These are phyloP conservation scores for Termitomyces sp. DNA, from an alignment of 768 basidiomycete species.

Conservation along the genomic window DNA sequence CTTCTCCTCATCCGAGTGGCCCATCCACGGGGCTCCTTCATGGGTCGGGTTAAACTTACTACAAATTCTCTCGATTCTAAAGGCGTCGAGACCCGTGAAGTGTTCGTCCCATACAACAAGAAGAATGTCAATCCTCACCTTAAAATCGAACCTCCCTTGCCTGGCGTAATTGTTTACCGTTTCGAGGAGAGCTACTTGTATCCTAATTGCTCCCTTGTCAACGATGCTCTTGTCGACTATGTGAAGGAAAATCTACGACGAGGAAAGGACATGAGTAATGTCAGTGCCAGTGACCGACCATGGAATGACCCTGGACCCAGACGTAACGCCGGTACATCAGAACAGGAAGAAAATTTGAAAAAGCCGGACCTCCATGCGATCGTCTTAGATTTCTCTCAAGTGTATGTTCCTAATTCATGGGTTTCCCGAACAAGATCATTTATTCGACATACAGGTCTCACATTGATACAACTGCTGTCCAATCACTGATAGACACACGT, in stretches of 20 bases:
- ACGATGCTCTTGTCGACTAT: conserved; percentile 71
- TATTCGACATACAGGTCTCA: conserved; percentile 49
- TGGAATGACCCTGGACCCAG: conserved; percentile 93
- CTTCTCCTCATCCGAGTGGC: conserved; percentile 85
- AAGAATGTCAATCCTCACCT: conserved; percentile 64
- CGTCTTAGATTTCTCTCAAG: conserved; percentile 85
- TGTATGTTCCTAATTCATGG: conserved; percentile 40
- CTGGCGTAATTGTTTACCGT: conserved; percentile 88
- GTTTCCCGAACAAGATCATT: background rate
- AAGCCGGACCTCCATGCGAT: conserved; percentile 78
- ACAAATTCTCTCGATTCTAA: conserved; percentile 29
- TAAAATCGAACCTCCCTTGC: conserved; percentile 70
- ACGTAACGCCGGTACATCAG: conserved; percentile 38
- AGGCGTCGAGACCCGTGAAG: conserved; percentile 47
- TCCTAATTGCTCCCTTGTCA: conserved; percentile 68
- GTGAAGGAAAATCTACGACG: conserved; percentile 75
- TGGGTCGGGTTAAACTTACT: conserved; percentile 74
- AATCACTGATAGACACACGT: conserved; percentile 86
- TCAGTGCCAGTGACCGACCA: conserved; percentile 67
- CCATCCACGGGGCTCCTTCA: conserved; percentile 83
- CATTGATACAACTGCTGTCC: conserved; percentile 88
- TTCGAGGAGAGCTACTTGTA: conserved; percentile 89
- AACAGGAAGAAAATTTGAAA: conserved; percentile 43
- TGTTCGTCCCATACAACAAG: conserved; percentile 74
- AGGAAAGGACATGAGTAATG: conserved; percentile 65